Evolutionary conservation across 768 basidiomycete species (phyloP).

Genomic region (Termitomyces sp.): DNA sequence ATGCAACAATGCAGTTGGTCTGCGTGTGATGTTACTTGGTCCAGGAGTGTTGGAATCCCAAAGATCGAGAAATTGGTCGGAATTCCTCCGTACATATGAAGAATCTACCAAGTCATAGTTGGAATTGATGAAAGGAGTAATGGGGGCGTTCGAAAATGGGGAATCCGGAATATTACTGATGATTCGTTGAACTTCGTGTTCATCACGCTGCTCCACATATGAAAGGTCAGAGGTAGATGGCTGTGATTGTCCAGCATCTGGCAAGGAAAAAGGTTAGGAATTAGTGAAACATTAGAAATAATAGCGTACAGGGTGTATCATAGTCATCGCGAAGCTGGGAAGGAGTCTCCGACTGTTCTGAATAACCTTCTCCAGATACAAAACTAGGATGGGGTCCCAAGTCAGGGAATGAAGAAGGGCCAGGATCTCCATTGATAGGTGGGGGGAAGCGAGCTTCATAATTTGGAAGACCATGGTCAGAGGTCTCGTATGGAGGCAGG

Average conservation of each 20-base stretch:
- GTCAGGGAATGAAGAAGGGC: background rate
- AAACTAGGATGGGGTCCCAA: constrained; percentile 1
- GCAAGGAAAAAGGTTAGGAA: background rate
- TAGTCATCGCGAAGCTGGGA: background rate
- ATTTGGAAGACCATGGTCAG: constrained; percentile 3
- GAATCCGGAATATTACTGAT: constrained; percentile 1
- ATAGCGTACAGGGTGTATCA: background rate
- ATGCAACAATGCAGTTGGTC: constrained; percentile 14
- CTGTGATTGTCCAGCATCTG: constrained; percentile 1
- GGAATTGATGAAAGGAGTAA: background rate
- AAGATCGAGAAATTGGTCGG: constrained; percentile 7
- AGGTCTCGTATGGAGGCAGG: constrained; percentile 6
- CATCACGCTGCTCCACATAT: constrained; percentile 6
- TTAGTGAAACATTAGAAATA: background rate
- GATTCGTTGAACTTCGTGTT: background rate
- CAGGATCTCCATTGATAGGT: background rate
- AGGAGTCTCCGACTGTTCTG: background rate
- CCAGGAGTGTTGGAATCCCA: constrained; percentile 7
- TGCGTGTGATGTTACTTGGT: constrained; percentile 11
- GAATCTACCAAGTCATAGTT: background rate
- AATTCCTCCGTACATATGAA: constrained; percentile 1
- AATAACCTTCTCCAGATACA: background rate
- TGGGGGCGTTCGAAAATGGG: background rate
- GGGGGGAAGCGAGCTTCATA: background rate
- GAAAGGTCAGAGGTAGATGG: constrained; percentile 14